phyloP scores from a whole-genome alignment of 257 asterid species.

The Striga asiatica region DNA sequence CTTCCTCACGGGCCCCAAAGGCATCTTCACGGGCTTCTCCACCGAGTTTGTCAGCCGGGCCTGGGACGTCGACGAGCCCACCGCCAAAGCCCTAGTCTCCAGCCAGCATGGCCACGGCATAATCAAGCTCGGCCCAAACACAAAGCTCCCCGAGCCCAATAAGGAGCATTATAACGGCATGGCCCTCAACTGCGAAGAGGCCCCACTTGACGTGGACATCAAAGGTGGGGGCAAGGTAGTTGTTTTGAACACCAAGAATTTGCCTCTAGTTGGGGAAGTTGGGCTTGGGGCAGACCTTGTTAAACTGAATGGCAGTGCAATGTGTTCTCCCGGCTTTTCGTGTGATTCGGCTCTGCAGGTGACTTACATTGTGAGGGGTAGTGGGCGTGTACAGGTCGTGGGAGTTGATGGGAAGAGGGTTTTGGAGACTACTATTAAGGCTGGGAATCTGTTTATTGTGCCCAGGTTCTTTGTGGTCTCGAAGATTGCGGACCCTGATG shows the following conservation, averaged over 20 bases:
- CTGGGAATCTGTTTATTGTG: conserved; percentile 64
- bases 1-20: conserved; percentile 36
- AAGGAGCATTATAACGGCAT: conserved; percentile 35
- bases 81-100: conserved; percentile 24
- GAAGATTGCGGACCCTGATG: conserved; percentile 66
- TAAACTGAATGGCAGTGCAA: conserved; percentile 56
- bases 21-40: conserved; percentile 45
- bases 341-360: conserved; percentile 88
- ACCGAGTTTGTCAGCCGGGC: conserved; percentile 37
- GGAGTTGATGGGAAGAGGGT: conserved; percentile 73
- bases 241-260: conserved; percentile 72
- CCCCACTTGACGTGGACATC: conserved; percentile 46
- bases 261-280: conserved; percentile 76
- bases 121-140: conserved; percentile 24
- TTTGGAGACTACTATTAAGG: conserved; percentile 52
- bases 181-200: conserved; percentile 49
- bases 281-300: conserved; percentile 85
- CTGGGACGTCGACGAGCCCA: conserved; percentile 37
- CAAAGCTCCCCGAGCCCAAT: conserved; percentile 41
- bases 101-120: conserved; percentile 30
- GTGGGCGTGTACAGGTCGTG: conserved; percentile 78
- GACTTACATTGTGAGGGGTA: conserved; percentile 70
- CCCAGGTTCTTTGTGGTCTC: conserved; percentile 88
- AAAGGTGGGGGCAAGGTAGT: conserved; percentile 52
- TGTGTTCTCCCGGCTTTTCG: conserved; percentile 93